Percentiles rank a stretch among this genome's conserved stretches.
Conservation (phyloP, 176 grass and related monocot genomes). For the Lolium multiflorum region DNA sequence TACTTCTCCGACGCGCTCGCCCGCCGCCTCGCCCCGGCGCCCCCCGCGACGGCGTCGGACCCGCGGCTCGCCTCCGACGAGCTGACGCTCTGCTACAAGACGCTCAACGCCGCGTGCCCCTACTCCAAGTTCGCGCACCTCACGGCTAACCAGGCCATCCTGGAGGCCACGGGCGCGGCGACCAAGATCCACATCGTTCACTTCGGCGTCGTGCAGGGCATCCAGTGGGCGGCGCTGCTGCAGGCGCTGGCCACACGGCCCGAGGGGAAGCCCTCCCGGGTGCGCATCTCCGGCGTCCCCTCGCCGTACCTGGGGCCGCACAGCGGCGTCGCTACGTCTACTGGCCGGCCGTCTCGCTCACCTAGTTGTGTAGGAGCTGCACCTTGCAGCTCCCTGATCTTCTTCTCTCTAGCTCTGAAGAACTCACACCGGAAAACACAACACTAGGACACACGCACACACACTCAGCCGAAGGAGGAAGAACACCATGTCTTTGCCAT, state of each 20-base stretch:
- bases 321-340: slow-evolving; percentile 72
- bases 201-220: slow-evolving; percentile 91
- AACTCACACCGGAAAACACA: too few species aligned
- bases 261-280: slow-evolving; percentile 69
- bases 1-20: too few species aligned
- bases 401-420: too few species aligned
- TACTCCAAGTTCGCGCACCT: slow-evolving; percentile 99
- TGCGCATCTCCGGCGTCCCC: slow-evolving; percentile 91
- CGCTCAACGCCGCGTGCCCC: slow-evolving; percentile 90
- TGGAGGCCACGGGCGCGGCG: slow-evolving; percentile 80
- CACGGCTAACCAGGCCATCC: slow-evolving; percentile 96
- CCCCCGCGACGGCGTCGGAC: slow-evolving; percentile 11
- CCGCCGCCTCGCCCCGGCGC: slow-evolving; percentile 47
- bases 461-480: too few species aligned
- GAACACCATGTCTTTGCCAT: too few species aligned
- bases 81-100: slow-evolving; percentile 94
- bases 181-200: slow-evolving; percentile 88
- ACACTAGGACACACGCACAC: too few species aligned
- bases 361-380: too few species aligned
- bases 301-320: slow-evolving; percentile 71
- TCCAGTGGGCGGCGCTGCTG: slow-evolving; percentile 96
- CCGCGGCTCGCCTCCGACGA: slow-evolving; percentile 60
- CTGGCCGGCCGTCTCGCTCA: too few species aligned
- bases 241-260: slow-evolving; percentile 95
- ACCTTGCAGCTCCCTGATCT: too few species aligned